phyloP scores from a whole-genome alignment of 2,329 filamentous ascomycete species.

The Pseudophaeomoniella oleicola region DNA sequence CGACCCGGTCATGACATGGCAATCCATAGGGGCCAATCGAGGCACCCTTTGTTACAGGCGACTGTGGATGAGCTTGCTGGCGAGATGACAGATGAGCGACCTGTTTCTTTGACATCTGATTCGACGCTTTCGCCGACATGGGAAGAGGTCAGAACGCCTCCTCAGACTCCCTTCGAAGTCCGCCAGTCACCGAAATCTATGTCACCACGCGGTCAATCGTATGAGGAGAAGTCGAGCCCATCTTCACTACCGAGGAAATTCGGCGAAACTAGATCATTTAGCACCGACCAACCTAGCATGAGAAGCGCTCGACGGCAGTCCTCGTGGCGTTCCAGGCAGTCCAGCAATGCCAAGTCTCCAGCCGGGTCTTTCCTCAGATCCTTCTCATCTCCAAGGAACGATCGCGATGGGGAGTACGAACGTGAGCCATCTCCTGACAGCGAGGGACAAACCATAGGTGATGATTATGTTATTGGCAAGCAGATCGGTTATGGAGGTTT shows the following conservation, averaged over 20 bases:
- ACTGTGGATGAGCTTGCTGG: conserved; percentile 13
- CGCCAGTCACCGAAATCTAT: conserved; percentile 7
- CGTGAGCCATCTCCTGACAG: conserved; percentile 42
- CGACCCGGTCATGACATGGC: conserved; percentile 10
- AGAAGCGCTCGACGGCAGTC: background rate
- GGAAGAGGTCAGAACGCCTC: conserved; percentile 7
- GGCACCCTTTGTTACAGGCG: conserved; percentile 12
- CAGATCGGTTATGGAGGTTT: conserved; percentile 53
- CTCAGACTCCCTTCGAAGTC: conserved; percentile 4
- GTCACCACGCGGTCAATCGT: conserved; percentile 5
- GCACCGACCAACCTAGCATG: background rate
- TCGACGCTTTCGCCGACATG: conserved; percentile 9
- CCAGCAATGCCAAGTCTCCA: conserved; percentile 38
- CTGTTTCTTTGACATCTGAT: conserved; percentile 9
- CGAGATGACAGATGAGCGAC: conserved; percentile 8
- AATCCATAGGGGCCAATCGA: conserved; percentile 9
- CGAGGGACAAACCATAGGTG: conserved; percentile 52
- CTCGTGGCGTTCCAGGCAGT: conserved; percentile 21
- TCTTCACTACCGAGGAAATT: background rate
- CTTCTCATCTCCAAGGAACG: conserved; percentile 33
- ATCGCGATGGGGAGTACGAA: conserved; percentile 13
- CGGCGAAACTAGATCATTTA: background rate
- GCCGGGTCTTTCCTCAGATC: conserved; percentile 39
- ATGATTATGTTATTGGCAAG: conserved; percentile 53
- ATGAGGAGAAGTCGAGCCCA: background rate